Conservation (phyloP, 163 green algal species). For the Scenedesmus sp. region DNA sequence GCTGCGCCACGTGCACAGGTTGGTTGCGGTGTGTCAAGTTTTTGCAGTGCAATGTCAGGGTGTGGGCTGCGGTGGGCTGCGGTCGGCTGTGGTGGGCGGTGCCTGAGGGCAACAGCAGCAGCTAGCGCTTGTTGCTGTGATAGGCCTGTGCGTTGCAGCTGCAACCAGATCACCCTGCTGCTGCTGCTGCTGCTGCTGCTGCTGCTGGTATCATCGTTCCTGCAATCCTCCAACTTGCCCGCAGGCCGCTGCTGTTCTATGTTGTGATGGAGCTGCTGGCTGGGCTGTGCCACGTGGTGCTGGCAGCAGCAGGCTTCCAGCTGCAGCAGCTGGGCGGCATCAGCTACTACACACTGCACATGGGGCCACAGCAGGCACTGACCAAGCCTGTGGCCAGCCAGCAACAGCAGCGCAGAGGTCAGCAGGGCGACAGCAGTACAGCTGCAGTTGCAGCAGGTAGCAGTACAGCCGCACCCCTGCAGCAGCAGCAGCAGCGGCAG, state of each 20-base stretch:
- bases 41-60: no score
- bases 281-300: constrained; percentile 19
- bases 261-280: constrained; percentile 31
- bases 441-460: no score
- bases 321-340: background rate
- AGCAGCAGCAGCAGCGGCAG: no score
- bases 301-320: constrained; percentile 35
- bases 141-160: background rate
- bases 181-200: background rate
- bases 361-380: no score
- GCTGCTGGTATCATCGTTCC: no score
- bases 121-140: background rate
- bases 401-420: background rate
- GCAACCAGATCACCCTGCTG: background rate
- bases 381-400: no score
- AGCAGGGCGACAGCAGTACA: background rate
- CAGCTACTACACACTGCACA: constrained; percentile 27
- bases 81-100: no score
- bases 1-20: background rate
- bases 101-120: no score
- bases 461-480: no score
- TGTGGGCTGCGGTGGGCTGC: background rate
- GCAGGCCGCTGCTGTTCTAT: constrained; percentile 44
- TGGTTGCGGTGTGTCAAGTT: no score
- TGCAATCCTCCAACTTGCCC: no score